A percentile compares a stretch with the other conserved stretches of the same genome.
These are phyloP conservation scores for Bruguiera parviflora DNA, from an alignment of 345 rosid species.

Conservation along the genomic window DNA sequence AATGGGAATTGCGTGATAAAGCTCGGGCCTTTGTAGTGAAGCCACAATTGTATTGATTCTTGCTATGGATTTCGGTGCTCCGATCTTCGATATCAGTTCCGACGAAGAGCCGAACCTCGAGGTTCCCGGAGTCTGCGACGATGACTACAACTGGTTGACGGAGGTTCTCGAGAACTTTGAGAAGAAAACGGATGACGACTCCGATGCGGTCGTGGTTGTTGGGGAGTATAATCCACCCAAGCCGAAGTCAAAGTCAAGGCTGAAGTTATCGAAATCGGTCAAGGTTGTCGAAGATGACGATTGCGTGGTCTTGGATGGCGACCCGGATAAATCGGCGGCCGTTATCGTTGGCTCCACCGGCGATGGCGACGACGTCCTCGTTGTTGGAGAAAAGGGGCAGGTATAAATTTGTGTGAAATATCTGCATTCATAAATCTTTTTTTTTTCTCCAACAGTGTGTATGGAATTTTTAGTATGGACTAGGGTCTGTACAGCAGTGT, in stretches of 20 bases:
- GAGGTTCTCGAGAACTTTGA: constrained; percentile 27
- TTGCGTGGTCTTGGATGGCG: constrained; percentile 54
- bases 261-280: constrained; percentile 15
- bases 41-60: not conserved
- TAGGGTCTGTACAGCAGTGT: too few species aligned
- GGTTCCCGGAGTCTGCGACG: constrained; percentile 17
- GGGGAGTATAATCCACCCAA: constrained; percentile 41
- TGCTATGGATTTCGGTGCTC: constrained; percentile 10
- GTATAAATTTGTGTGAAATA: not conserved
- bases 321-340: constrained; percentile 47
- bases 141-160: constrained; percentile 40
- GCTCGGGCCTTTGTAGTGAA: not conserved
- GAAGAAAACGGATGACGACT: constrained; percentile 18
- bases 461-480: too few species aligned
- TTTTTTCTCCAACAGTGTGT: too few species aligned
- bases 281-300: constrained; percentile 43
- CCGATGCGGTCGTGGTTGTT: constrained; percentile 51
- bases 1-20: constrained; percentile 4
- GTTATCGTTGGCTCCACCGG: constrained; percentile 10
- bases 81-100: constrained; percentile 52
- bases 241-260: constrained; percentile 24
- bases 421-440: too few species aligned
- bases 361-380: constrained; percentile 44
- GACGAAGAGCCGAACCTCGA: constrained; percentile 45
- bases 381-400: constrained; percentile 46